Base-by-base conservation (phyloP, 768 basidiomycete genomes). In the Mycena epipterygia region DNA sequence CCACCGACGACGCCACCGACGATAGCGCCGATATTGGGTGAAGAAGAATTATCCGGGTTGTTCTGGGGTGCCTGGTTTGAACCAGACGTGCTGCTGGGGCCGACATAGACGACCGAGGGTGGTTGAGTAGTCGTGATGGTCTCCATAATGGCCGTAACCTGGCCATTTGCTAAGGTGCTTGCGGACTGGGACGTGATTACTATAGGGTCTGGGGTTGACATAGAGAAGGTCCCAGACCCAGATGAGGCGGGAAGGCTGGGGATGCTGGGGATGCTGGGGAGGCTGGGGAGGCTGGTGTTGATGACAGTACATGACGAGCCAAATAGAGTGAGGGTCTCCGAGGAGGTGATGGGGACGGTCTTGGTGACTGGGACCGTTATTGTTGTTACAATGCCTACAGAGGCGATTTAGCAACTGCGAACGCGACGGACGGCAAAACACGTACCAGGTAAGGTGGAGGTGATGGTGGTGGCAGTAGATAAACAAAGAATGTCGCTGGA, bases 1-100 rank as follows among this genome's bases (percentile, higher is more conserved):
- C 89, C 89, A 19, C 88, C 89, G 7, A 89, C 76, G 9, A 84
- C 84, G 37, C 89, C 87, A 17, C 89, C 89, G 21, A 89, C 79
- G 68, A 89, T 87, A 14, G 88, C 83, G 2, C 79, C 86, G 6
- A 88, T 61, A 56, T 84, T 73, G 11, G 78, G 73, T 5, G 81
- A 70, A 46, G 74, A 74, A 30, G 67, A 64, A 23, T 56, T 59
- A 52, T 69, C 71, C 25, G 55, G 60, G 41, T 67, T 73, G 27
- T 60, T 61, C 68, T 67, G 66, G 49, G 67, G 72, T 68, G 52
- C 67, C 21, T 73, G 72, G 27, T 33, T n/a, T 56, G 60, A n/a
- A 23, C 49, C 72, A 68, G 76, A 74, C 27, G 67, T 55, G 48
- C 53, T 58, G 25, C 80, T 71, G 56, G 67, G 64, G 30, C 77